Percentiles rank a stretch among this genome's conserved stretches.
Evolutionary conservation across 2,329 filamentous ascomycete species (phyloP).

Genomic region (Graphilbum fragrans): DNA sequence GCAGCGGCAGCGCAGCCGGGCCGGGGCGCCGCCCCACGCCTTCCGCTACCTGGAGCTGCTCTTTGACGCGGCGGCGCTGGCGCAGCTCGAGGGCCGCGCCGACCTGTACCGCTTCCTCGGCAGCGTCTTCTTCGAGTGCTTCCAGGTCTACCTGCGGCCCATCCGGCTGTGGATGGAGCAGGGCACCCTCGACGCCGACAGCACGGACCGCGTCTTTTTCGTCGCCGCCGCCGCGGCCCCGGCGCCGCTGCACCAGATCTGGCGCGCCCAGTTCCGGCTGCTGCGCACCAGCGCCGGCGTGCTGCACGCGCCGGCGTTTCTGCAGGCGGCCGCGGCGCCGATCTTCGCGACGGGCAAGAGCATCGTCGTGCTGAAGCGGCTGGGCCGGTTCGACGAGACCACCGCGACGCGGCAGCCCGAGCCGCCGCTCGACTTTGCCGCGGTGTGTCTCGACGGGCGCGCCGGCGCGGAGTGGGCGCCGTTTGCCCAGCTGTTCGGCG

Average conservation of each 20-base stretch:
- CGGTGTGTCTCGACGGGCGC: constrained; percentile 32
- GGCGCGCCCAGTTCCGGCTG: constrained; percentile 64
- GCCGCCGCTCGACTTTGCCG: constrained; percentile 41
- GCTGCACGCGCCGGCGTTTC: constrained; percentile 61
- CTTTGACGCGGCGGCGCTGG: constrained; percentile 55
- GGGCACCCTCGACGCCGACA: constrained; percentile 41
- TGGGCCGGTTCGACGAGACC: constrained; percentile 40
- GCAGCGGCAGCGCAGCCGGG: constrained; percentile 27
- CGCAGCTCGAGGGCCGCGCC: constrained; percentile 57
- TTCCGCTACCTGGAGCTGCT: constrained; percentile 72
- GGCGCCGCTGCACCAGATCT: constrained; percentile 53
- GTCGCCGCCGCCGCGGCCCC: constrained; percentile 46
- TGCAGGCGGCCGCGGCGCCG: constrained; percentile 54
- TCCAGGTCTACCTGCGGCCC: constrained; percentile 69
- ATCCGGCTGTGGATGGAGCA: constrained; percentile 76
- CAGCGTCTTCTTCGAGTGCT: constrained; percentile 65
- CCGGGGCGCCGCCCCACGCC: constrained; percentile 31
- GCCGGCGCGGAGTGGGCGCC: constrained; percentile 39
- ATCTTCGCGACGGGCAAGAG: constrained; percentile 87
- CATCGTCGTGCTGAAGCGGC: constrained; percentile 66
- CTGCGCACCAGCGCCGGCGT: constrained; percentile 45
- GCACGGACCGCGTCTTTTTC: constrained; percentile 59
- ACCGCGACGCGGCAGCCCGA: constrained; percentile 20
- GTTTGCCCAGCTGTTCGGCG: constrained; percentile 63
- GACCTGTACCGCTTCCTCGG: constrained; percentile 51